Percentiles rank a stretch among this genome's conserved stretches.
These are phyloP conservation scores for Sugiyamaella qingdaonensis DNA, from an alignment of 805 yeast genomes.

Conservation along the genomic window DNA sequence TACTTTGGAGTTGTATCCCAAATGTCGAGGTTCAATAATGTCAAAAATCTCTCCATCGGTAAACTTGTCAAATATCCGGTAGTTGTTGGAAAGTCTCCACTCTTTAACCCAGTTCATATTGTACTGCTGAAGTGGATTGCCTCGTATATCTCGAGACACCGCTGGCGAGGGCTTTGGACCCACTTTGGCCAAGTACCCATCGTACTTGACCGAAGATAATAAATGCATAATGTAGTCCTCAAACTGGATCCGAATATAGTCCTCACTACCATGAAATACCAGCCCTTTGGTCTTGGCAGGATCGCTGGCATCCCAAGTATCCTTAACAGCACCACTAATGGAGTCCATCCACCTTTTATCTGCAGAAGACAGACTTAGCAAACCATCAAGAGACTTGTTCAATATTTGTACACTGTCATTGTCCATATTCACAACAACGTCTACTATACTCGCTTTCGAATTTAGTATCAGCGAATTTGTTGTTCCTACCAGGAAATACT, in stretches of 20 bases:
- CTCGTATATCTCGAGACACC: conserved; percentile 28
- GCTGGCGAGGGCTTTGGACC: conserved; percentile 36
- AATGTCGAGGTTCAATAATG: conserved; percentile 47
- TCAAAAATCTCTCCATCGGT: conserved; percentile 72
- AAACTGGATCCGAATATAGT: conserved; percentile 78
- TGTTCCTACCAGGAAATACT: conserved; percentile 74
- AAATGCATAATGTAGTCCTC: conserved; percentile 85
- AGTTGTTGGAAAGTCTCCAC: conserved; percentile 58
- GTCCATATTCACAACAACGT: conserved; percentile 56
- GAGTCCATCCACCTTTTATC: conserved; percentile 76
- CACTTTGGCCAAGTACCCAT: conserved; percentile 46
- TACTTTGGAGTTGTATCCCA: conserved; percentile 20
- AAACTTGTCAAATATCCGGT: conserved; percentile 45
- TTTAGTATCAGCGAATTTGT: conserved; percentile 78
- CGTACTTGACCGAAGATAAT: conserved; percentile 66
- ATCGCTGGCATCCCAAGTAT: conserved; percentile 41
- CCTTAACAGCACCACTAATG: conserved; percentile 47
- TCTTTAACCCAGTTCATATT: conserved; percentile 42
- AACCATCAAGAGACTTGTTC: conserved; percentile 38
- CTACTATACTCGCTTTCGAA: conserved; percentile 58
- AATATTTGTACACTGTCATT: conserved; percentile 44
- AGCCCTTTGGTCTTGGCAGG: conserved; percentile 40
- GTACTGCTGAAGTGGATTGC: conserved; percentile 41
- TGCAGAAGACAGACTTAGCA: conserved; percentile 46
- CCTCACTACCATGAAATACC: conserved; percentile 72